These are phyloP conservation scores for Herpetospermum pedunculosum DNA, from an alignment of 306 rosid genomes.

Conservation along the genomic window DNA sequence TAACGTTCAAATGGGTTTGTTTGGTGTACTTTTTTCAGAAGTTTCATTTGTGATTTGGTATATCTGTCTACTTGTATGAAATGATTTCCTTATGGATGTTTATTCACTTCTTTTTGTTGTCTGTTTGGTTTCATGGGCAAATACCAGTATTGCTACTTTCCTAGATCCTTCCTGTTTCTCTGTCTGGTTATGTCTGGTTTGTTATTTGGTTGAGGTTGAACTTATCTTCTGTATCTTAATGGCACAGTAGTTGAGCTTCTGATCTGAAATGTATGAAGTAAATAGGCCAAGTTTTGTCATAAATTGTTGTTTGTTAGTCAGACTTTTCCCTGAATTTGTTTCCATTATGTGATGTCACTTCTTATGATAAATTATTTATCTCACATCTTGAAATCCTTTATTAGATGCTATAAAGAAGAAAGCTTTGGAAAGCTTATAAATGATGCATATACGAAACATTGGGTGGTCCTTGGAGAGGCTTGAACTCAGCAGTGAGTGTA, in stretches of 20 bases:
- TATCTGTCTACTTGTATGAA: background rate
- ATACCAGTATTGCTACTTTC: background rate
- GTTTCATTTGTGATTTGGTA: background rate
- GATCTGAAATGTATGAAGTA: background rate
- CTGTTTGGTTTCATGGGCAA: background rate
- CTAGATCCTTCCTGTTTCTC: background rate
- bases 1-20: background rate
- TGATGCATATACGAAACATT: background rate
- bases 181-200: background rate
- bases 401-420: background rate
- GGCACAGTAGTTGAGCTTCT: background rate
- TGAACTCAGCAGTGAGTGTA: background rate
- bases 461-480: background rate
- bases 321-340: background rate
- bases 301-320: background rate
- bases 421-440: background rate
- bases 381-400: background rate
- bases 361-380: background rate
- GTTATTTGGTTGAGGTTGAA: background rate
- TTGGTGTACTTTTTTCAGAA: background rate
- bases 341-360: background rate
- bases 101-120: background rate
- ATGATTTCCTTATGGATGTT: background rate
- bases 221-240: background rate
- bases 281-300: background rate